phyloP scores from a whole-genome alignment of 2,329 filamentous ascomycete species.

The Atkinsonella texensis region DNA sequence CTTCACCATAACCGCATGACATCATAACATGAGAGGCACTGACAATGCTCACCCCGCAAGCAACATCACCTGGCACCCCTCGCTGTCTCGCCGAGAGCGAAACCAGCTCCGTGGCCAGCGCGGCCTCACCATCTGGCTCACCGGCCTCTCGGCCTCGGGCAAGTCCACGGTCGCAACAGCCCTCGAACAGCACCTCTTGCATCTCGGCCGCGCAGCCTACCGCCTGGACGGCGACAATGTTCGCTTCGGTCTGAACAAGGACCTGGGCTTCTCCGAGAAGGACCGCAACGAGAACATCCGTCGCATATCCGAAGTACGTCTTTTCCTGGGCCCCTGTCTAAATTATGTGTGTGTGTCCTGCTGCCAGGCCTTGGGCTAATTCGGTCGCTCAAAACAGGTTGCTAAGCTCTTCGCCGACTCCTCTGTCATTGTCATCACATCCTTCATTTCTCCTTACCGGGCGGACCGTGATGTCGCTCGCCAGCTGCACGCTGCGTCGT shows the following conservation, averaged over 20 bases:
- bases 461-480: conserved; percentile 77
- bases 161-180: conserved; percentile 96
- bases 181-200: conserved; percentile 91
- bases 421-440: conserved; percentile 77
- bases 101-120: conserved; percentile 65
- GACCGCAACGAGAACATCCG: conserved; percentile 98
- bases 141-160: conserved; percentile 86
- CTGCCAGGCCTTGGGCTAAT: not conserved
- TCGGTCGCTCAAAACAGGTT: conserved; percentile 37
- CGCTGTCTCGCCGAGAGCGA: conserved; percentile 68
- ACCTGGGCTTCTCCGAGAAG: conserved; percentile 84
- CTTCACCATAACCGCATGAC: too few relatives aligned
- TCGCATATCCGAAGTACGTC: conserved; percentile 66
- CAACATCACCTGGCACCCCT: conserved; percentile 85
- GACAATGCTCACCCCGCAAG: conserved; percentile 28
- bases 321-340: not conserved
- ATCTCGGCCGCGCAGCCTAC: conserved; percentile 73
- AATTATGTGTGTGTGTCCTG: not conserved
- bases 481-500: conserved; percentile 54
- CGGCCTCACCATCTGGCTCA: conserved; percentile 96
- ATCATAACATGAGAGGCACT: not conserved
- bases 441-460: conserved; percentile 92
- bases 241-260: conserved; percentile 95
- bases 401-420: conserved; percentile 94
- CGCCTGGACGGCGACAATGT: conserved; percentile 97